Conservation (phyloP, 2,329 filamentous ascomycete species). For the Aspergillus fumigatiaffinis region DNA sequence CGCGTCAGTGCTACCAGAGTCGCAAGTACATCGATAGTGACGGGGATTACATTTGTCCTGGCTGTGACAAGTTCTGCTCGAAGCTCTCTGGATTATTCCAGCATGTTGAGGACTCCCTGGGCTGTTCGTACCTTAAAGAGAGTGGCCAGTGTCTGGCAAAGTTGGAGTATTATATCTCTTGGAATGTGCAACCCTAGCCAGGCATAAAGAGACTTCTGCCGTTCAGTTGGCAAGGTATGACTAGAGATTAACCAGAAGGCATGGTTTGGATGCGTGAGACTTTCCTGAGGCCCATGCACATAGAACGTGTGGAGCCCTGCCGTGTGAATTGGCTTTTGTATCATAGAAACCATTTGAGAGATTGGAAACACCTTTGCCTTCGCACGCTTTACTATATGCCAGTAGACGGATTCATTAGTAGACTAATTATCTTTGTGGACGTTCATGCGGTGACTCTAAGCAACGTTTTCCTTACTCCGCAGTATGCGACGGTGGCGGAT, state of each 20-base stretch:
- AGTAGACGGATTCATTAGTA: too few species aligned
- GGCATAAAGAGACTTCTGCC: too few species aligned
- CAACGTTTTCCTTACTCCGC: too few species aligned
- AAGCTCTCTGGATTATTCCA: constrained; percentile 1
- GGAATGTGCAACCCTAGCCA: not conserved
- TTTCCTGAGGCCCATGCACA: too few species aligned
- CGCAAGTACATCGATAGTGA: not conserved
- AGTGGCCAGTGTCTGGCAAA: not conserved
- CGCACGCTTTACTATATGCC: too few species aligned
- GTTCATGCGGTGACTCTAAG: too few species aligned
- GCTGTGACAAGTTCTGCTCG: not conserved
- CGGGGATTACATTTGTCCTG: not conserved
- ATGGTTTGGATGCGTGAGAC: not conserved
- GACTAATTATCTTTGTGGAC: too few species aligned
- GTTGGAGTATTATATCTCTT: not conserved
- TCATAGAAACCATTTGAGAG: too few species aligned
- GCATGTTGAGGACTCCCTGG: not conserved
- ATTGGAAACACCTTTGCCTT: too few species aligned
- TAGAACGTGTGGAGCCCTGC: too few species aligned
- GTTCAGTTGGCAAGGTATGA: not conserved
- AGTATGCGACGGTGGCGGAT: not conserved
- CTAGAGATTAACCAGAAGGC: too few species aligned
- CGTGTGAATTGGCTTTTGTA: too few species aligned
- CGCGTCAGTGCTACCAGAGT: constrained; percentile 1
- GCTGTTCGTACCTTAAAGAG: not conserved